A percentile compares a stretch with the other conserved stretches of the same genome.
phyloP scores from a whole-genome alignment of 2,329 filamentous ascomycete species.

The Orbilia oligospora region DNA sequence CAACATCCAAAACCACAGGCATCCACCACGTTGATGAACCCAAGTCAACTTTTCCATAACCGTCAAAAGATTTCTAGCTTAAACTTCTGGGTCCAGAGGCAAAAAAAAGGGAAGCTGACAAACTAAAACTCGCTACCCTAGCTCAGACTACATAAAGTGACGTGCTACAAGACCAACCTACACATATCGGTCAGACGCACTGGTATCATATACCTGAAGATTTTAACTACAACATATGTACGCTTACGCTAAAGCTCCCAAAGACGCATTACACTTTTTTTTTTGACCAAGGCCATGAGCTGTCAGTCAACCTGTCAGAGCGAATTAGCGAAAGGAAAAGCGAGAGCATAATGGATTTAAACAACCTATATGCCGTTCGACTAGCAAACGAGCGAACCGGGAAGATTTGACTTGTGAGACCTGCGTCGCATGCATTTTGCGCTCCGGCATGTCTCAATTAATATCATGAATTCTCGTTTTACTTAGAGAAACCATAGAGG shows the following conservation, averaged over 20 bases:
- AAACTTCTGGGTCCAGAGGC: not conserved
- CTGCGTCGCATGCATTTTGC: conserved; percentile 1
- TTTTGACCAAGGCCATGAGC: not conserved
- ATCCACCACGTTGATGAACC: not conserved
- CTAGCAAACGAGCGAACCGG: conserved; percentile 15
- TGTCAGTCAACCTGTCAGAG: conserved; percentile 25
- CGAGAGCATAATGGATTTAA: not conserved
- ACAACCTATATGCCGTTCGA: conserved; percentile 3
- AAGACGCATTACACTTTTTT: conserved; percentile 2
- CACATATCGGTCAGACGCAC: not conserved
- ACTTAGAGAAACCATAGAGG: not conserved
- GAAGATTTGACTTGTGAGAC: conserved; percentile 21
- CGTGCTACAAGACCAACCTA: not conserved
- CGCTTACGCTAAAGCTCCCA: not conserved
- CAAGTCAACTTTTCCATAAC: not conserved
- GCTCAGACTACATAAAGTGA: not conserved
- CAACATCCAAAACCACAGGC: not conserved
- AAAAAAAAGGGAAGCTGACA: not conserved
- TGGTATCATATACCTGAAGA: too few species aligned
- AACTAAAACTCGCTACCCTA: not conserved
- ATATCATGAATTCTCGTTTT: not conserved
- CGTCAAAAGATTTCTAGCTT: not conserved
- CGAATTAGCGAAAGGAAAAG: conserved; percentile 14
- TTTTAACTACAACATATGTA: not conserved
- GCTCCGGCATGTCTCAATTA: not conserved